phyloP scores from a whole-genome alignment of 345 rosid species.

The Eucalyptus curtisii region DNA sequence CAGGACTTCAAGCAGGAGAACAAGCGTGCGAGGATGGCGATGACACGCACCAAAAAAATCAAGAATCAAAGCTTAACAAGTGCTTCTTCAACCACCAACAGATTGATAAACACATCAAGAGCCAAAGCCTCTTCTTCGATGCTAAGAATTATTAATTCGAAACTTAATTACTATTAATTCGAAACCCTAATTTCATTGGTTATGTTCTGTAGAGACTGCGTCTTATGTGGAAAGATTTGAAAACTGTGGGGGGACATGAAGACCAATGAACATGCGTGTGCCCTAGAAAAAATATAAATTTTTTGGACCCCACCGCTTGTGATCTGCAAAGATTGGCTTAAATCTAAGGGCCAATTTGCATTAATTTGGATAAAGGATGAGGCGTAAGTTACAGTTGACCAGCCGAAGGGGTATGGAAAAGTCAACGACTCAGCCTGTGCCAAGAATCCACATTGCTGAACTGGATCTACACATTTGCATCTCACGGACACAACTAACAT shows the following conservation, averaged over 20 bases:
- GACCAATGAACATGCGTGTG: background rate
- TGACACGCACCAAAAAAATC: background rate
- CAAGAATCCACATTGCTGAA: background rate
- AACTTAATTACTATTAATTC: background rate
- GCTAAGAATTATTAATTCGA: background rate
- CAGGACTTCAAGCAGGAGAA: background rate
- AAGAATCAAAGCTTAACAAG: background rate
- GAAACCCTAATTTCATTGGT: background rate
- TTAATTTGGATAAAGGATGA: background rate
- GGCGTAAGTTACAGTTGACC: background rate
- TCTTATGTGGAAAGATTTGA: background rate
- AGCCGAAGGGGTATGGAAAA: background rate
- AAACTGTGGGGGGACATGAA: background rate
- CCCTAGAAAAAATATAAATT: background rate
- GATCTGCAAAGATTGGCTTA: background rate
- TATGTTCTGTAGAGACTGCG: background rate
- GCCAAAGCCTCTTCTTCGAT: background rate
- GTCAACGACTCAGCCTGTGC: background rate
- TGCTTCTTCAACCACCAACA: background rate
- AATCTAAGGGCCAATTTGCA: background rate
- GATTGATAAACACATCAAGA: background rate
- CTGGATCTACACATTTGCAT: background rate
- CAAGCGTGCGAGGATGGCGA: background rate
- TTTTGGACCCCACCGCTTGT: background rate
- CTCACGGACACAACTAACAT: background rate